Base-by-base conservation (phyloP, 2,329 filamentous ascomycete species). In the Raffaelea ambrosiae region DNA sequence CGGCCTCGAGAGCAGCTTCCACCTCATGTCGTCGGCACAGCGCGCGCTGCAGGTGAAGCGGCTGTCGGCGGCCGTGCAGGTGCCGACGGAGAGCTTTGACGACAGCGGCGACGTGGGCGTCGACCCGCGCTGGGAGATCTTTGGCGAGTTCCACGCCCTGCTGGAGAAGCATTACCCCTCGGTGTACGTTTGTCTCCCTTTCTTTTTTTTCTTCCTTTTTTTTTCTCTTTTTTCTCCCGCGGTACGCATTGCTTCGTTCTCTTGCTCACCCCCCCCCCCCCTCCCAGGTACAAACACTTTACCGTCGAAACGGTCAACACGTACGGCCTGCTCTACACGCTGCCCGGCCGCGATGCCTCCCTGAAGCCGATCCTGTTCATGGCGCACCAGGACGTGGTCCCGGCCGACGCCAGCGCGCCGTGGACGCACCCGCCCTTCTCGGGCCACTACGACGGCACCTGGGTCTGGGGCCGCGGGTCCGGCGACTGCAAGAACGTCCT, bases 351-450 rank as follows among this genome's bases (percentile, higher is more conserved):
- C 8, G 64, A 79, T 33, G 50, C 59, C 3, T 58, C 57, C 1
- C 59, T 79, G 31, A 78, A 76, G 58, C 78, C 79, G 0, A 71
- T 73, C 4, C 60, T 83, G 9, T 63, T 83, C 40, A 76, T 80
- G 68, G 79, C 77, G 1, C 79, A 83, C 58, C 77, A 81, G 57
- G 80, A 83, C 57, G 77, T 80, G 7, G 79, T 84, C 3, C 78
- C 78, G 3, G 77, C 79, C 0, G 67, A 67, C 3, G 64, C 69
- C 4, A 65, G 72, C 4, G 74, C 72, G 0, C 64, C 74, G 41
- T 83, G 79, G 79, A 77, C 70, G 0, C 62, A 82, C 59, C 74
- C 76, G 1, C 79, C 79, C 0, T 83, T 73, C 55, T 70, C 69
- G 19, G 79, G 77, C 9, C 57, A 69, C 51, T 82, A 71, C 49